These are phyloP conservation scores for Saccharomycopsis javanensis DNA, from an alignment of 805 yeast species.

Conservation along the genomic window DNA sequence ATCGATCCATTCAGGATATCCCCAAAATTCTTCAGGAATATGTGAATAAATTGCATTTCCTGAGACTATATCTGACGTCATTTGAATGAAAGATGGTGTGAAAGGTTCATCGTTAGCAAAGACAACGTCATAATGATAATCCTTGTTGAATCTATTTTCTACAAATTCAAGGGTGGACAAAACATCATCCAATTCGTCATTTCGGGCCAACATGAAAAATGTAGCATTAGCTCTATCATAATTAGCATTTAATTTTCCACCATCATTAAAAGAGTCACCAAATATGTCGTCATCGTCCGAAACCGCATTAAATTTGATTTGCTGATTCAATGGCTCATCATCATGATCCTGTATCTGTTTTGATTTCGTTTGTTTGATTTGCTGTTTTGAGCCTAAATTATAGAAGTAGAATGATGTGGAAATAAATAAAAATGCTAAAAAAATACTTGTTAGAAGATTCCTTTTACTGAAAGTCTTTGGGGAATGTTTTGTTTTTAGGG, in stretches of 20 bases:
- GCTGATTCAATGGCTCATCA: neutral
- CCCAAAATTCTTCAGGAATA: constrained; percentile 40
- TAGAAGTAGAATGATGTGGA: neutral
- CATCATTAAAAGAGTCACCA: neutral
- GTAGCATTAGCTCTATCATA: constrained; percentile 58
- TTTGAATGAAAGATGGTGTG: constrained; percentile 29
- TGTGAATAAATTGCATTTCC: constrained; percentile 34
- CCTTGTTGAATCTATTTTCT: constrained; percentile 80
- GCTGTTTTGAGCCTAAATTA: neutral
- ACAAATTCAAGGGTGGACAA: constrained; percentile 59
- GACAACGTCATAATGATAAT: constrained; percentile 87
- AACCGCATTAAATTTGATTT: too few relatives aligned
- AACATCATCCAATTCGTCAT: constrained; percentile 53
- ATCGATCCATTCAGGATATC: constrained; percentile 36
- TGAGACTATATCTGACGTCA: constrained; percentile 28
- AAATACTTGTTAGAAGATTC: neutral
- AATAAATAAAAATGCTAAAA: neutral
- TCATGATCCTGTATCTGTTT: neutral
- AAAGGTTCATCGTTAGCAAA: constrained; percentile 45
- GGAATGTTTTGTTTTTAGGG: neutral
- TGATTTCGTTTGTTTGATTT: neutral
- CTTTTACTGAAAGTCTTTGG: neutral
- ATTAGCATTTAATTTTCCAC: neutral
- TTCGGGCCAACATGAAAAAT: constrained; percentile 71
- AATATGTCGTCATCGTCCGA: too few relatives aligned